Percentiles rank a stretch among this genome's conserved stretches.
Conservation (phyloP, 2,329 filamentous ascomycete genomes). For the Malbranchea zuffiana region DNA sequence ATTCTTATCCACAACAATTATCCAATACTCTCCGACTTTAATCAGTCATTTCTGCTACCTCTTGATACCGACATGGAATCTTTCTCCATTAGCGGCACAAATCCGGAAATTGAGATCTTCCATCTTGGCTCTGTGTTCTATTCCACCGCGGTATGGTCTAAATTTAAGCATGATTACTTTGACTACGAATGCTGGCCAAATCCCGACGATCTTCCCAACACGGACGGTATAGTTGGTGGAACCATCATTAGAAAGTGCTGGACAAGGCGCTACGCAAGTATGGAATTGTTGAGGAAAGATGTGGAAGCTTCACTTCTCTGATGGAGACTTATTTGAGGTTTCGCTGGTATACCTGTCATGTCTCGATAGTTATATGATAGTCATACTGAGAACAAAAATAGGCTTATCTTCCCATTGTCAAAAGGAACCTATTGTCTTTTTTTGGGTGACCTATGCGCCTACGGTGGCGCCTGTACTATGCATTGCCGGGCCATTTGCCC, state of each 20-base stretch:
- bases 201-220: constrained; percentile 9
- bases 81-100: constrained; percentile 7
- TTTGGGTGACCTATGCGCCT: background rate
- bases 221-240: constrained; percentile 10
- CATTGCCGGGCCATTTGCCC: background rate
- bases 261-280: constrained; percentile 11
- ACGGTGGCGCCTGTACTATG: background rate
- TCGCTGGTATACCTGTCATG: no score
- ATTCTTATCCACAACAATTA: constrained; percentile 10
- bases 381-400: no score
- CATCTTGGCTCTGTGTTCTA: constrained; percentile 13
- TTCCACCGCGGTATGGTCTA: constrained; percentile 9
- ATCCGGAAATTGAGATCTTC: constrained; percentile 12
- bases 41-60: constrained; percentile 11
- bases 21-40: constrained; percentile 11
- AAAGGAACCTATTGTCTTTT: no score
- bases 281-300: no score
- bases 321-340: no score
- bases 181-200: constrained; percentile 9
- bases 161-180: constrained; percentile 11
- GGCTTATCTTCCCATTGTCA: no score
- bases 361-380: no score
- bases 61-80: constrained; percentile 10
- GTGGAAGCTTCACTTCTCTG: no score
- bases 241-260: constrained; percentile 12